phyloP scores from a whole-genome alignment of 2,329 filamentous ascomycete genomes.

The Penicillium sp. region DNA sequence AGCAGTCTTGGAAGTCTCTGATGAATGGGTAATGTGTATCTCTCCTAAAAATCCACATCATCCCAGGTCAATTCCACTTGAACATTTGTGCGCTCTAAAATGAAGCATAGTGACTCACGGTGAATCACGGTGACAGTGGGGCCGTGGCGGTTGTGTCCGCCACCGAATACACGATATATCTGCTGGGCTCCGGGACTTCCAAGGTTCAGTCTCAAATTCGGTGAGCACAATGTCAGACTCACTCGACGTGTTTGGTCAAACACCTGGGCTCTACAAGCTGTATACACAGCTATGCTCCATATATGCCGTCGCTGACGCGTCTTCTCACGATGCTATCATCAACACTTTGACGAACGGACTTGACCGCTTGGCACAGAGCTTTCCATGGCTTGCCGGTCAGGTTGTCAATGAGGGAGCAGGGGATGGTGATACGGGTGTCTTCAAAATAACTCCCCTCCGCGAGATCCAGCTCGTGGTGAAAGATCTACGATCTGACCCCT shows the following conservation, averaged over 20 bases:
- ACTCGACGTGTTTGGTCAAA: constrained; percentile 15
- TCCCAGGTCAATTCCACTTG: too few species aligned
- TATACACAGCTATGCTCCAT: constrained; percentile 20
- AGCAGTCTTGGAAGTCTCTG: too few species aligned
- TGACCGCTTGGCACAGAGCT: constrained; percentile 8
- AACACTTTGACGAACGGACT: constrained; percentile 14
- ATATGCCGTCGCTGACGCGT: constrained; percentile 6
- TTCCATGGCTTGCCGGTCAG: constrained; percentile 36
- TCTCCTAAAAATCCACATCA: too few species aligned
- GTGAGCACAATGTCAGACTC: background rate
- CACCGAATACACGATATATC: background rate
- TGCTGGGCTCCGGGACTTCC: background rate
- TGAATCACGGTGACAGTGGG: background rate
- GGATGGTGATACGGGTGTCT: constrained; percentile 33
- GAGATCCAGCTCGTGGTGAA: constrained; percentile 45
- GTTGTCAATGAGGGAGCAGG: constrained; percentile 39
- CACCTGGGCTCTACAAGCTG: constrained; percentile 12
- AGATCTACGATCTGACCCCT: constrained; percentile 43
- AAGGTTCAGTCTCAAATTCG: background rate
- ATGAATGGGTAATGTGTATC: too few species aligned
- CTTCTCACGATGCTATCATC: constrained; percentile 9
- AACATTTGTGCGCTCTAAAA: background rate
- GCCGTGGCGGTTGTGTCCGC: background rate
- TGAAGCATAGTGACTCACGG: constrained; percentile 1
- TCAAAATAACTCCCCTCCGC: constrained; percentile 41